These are phyloP conservation scores for Davidsoniella virescens DNA, from an alignment of 2,329 filamentous ascomycete genomes.

Conservation along the genomic window DNA sequence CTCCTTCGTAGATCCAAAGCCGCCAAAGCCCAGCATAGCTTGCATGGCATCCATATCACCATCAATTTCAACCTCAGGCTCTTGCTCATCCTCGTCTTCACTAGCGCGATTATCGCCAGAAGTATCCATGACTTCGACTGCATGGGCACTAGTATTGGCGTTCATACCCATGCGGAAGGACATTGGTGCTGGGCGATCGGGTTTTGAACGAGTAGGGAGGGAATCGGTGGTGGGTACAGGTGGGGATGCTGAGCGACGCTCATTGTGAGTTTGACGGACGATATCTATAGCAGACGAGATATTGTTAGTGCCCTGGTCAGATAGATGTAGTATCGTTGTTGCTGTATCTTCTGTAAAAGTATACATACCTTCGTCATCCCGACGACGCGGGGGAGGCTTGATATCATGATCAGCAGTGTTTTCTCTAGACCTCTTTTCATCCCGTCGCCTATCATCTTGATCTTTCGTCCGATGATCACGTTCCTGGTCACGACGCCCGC, in stretches of 20 bases:
- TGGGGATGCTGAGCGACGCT: conserved; percentile 25
- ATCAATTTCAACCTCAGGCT: conserved; percentile 36
- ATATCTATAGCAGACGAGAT: not conserved
- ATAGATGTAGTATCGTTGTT: not conserved
- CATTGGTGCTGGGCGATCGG: conserved; percentile 17
- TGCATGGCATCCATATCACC: conserved; percentile 61
- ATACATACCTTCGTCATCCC: conserved; percentile 14
- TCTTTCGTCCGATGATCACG: conserved; percentile 16
- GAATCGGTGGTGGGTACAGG: conserved; percentile 14
- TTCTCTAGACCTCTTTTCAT: not conserved
- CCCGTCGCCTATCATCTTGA: conserved; percentile 3
- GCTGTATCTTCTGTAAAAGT: not conserved
- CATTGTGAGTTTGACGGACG: conserved; percentile 15
- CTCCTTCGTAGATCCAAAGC: conserved; percentile 74
- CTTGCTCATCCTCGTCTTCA: conserved; percentile 23
- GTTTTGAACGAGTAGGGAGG: conserved; percentile 22
- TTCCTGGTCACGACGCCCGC: conserved; percentile 13
- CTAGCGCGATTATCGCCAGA: conserved; percentile 12
- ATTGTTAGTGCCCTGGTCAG: not conserved
- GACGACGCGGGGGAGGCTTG: not conserved
- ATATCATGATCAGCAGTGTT: conserved; percentile 15
- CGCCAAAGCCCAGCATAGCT: conserved; percentile 77
- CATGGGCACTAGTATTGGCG: conserved; percentile 5
- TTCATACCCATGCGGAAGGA: conserved; percentile 24
- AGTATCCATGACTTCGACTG: not conserved